Percentiles rank a stretch among this genome's conserved stretches.
Conservation (phyloP, 768 basidiomycete species). For the Kwoniella newhampshirensis region DNA sequence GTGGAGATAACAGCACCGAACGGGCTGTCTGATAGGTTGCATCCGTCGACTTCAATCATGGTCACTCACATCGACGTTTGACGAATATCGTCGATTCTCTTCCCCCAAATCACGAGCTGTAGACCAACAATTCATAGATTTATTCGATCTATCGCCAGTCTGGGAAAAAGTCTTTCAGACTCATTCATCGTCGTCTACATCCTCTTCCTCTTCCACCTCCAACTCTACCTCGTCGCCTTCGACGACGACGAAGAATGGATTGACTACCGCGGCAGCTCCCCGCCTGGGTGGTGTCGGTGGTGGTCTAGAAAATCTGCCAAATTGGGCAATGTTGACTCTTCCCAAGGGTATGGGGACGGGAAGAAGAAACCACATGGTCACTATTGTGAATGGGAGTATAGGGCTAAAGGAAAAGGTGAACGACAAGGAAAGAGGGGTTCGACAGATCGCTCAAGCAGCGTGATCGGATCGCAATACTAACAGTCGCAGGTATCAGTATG, state of each 20-base stretch:
- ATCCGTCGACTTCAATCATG: slow-evolving; percentile 53
- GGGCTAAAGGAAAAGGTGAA: too few species aligned
- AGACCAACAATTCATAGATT: slow-evolving; percentile 56
- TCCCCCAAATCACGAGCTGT: slow-evolving; percentile 54
- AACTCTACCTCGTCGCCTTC: too few species aligned
- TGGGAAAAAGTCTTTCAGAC: slow-evolving; percentile 35
- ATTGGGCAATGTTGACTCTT: slow-evolving; percentile 42
- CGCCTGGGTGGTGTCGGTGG: slow-evolving; percentile 18
- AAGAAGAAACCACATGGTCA: too few species aligned
- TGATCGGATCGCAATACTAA: too few species aligned
- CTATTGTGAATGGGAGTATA: too few species aligned
- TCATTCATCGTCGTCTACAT: neutral
- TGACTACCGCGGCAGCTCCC: too few species aligned
- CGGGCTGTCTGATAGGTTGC: slow-evolving; percentile 56
- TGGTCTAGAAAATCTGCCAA: slow-evolving; percentile 39
- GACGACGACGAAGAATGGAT: too few species aligned
- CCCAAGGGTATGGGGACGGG: slow-evolving; percentile 4
- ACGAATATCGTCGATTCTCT: slow-evolving; percentile 53
- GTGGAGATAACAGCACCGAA: slow-evolving; percentile 55
- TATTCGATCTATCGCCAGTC: slow-evolving; percentile 47
- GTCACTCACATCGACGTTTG: slow-evolving; percentile 52
- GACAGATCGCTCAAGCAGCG: too few species aligned
- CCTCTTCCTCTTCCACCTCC: too few species aligned
- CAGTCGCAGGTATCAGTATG: too few species aligned
- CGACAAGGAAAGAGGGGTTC: too few species aligned